Conservation (phyloP, 1,284 basidiomycete genomes). For the Ceratorhiza oryzae-sativae region DNA sequence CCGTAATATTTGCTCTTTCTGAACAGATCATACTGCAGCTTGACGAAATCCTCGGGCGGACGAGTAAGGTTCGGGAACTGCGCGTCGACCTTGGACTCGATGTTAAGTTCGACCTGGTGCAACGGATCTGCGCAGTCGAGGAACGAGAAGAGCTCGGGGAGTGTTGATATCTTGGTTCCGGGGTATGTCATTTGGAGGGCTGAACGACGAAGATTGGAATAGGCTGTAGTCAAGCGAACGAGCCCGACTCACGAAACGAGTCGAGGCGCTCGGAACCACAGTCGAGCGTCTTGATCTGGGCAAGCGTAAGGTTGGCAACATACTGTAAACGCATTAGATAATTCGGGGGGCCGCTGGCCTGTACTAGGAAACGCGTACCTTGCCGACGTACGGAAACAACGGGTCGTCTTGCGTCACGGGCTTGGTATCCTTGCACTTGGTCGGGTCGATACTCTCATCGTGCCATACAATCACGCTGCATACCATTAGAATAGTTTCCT, state of each 20-base stretch:
- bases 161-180: constrained; percentile 71
- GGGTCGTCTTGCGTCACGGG: constrained; percentile 53
- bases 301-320: constrained; percentile 76
- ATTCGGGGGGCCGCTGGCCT: too few species aligned
- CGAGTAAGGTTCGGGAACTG: constrained; percentile 62
- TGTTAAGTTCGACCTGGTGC: constrained; percentile 71
- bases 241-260: constrained; percentile 62
- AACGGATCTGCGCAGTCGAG: constrained; percentile 71
- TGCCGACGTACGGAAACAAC: constrained; percentile 46
- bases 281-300: constrained; percentile 77
- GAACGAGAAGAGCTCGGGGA: constrained; percentile 77
- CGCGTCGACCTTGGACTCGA: constrained; percentile 80
- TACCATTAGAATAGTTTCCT: neutral
- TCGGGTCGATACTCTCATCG: constrained; percentile 66
- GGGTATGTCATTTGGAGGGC: constrained; percentile 70
- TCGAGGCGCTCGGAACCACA: constrained; percentile 73
- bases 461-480: constrained; percentile 78
- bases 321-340: constrained; percentile 65
- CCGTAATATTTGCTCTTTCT: constrained; percentile 61
- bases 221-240: neutral
- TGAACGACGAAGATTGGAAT: constrained; percentile 46
- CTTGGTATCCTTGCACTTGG: constrained; percentile 71
- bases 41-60: constrained; percentile 70
- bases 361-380: neutral
- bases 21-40: constrained; percentile 65